These are phyloP conservation scores for Cryptosporidium felis DNA, from an alignment of 169 alveolate species.

Conservation along the genomic window DNA sequence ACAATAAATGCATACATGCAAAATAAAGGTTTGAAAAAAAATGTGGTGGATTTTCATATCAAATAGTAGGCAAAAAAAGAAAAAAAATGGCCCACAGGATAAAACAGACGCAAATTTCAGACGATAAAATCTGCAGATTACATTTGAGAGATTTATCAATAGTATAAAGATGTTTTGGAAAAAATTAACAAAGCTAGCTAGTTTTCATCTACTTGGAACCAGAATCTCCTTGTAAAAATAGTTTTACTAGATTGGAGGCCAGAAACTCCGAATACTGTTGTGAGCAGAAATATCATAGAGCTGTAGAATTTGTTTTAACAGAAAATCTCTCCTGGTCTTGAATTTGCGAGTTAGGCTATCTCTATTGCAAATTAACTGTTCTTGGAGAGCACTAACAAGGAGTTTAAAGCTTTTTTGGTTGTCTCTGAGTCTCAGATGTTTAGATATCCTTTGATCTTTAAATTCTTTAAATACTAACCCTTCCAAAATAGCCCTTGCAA, in stretches of 20 bases:
- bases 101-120: no score
- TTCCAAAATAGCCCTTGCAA: constrained; percentile 37
- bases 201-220: no score
- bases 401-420: constrained; percentile 8
- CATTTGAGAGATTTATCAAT: no score
- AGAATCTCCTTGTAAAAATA: no score
- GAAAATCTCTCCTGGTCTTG: constrained; percentile 5
- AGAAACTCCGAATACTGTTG: constrained; percentile 17
- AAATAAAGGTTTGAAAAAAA: neutral
- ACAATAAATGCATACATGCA: constrained; percentile 57
- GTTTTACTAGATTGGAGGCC: constrained; percentile 62
- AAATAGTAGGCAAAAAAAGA: no score
- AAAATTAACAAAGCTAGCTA: no score
- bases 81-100: no score
- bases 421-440: neutral
- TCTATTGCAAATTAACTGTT: neutral
- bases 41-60: no score
- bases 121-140: no score
- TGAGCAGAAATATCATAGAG: constrained; percentile 42
- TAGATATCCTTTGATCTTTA: neutral
- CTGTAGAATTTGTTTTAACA: constrained; percentile 2
- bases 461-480: constrained; percentile 45
- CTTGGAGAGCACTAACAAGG: neutral
- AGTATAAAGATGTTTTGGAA: no score
- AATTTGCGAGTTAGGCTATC: neutral